Evolutionary conservation across 495 filamentous ascomycete species (phyloP).

Genomic region (Evansstolkia leycettana): DNA sequence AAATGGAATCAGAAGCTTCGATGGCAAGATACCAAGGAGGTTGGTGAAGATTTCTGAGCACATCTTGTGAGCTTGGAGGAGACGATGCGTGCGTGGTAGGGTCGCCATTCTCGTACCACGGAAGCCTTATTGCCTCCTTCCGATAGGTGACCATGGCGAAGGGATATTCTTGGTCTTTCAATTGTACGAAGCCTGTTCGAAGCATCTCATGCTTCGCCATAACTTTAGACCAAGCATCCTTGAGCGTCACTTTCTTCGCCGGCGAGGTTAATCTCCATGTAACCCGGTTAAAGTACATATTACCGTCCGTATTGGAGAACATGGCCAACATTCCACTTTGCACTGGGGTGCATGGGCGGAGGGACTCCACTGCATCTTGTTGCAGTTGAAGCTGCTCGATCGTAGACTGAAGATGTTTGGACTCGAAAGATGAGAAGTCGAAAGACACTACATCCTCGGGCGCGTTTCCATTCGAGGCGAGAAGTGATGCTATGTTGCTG

Average conservation of each 20-base stretch:
- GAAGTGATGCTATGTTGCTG: slow-evolving; percentile 14
- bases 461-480: slow-evolving; percentile 6
- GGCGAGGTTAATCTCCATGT: slow-evolving; percentile 38
- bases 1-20: slow-evolving; percentile 6
- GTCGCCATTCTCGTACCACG: slow-evolving; percentile 25
- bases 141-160: slow-evolving; percentile 57
- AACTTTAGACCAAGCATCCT: slow-evolving; percentile 40
- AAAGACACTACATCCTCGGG: slow-evolving; percentile 8
- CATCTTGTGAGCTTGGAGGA: slow-evolving; percentile 5
- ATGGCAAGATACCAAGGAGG: slow-evolving; percentile 38
- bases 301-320: slow-evolving; percentile 51
- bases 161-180: slow-evolving; percentile 30
- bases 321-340: slow-evolving; percentile 75
- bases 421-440: slow-evolving; percentile 28
- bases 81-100: slow-evolving; percentile 7
- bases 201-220: slow-evolving; percentile 55
- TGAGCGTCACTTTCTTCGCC: slow-evolving; percentile 40
- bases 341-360: slow-evolving; percentile 45
- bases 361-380: slow-evolving; percentile 9
- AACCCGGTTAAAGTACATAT: slow-evolving; percentile 74
- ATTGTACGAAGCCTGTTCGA: slow-evolving; percentile 54
- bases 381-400: slow-evolving; percentile 9
- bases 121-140: slow-evolving; percentile 15
- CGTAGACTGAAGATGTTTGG: slow-evolving; percentile 43
- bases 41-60: slow-evolving; percentile 24